phyloP scores from a whole-genome alignment of 129 eudicot species.

The Glebionis coronaria region DNA sequence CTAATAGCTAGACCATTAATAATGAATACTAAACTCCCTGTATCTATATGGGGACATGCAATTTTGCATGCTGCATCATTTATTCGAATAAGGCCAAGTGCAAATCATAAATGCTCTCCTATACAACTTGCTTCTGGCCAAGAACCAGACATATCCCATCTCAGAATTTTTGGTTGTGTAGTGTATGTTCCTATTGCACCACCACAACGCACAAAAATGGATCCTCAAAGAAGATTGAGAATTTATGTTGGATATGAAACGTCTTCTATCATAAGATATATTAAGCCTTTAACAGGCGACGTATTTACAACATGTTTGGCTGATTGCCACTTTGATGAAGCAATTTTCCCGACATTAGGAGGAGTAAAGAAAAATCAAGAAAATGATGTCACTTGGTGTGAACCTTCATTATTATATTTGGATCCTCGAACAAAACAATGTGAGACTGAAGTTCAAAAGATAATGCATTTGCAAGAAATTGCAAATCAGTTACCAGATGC shows the following conservation, averaged over 20 bases:
- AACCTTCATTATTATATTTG: neutral
- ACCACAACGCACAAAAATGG: constrained; percentile 8
- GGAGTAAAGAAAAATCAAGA: neutral
- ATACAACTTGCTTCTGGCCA: neutral
- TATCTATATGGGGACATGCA: neutral
- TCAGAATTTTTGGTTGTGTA: neutral
- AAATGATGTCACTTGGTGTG: neutral
- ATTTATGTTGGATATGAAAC: neutral
- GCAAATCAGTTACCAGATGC: neutral
- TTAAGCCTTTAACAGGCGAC: neutral
- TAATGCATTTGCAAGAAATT: constrained; percentile 19
- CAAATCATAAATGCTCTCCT: neutral
- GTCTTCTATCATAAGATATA: neutral
- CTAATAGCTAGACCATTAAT: too few species aligned
- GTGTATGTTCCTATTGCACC: neutral
- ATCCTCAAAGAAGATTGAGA: neutral
- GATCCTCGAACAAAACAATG: neutral
- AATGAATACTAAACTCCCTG: neutral
- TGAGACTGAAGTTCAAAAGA: constrained; percentile 18
- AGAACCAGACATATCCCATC: neutral
- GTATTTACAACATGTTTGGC: neutral
- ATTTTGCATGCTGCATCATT: neutral
- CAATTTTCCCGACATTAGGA: neutral
- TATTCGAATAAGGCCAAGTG: neutral
- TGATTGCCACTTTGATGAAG: neutral